These are phyloP conservation scores for Harrya chromipes DNA, from an alignment of 768 basidiomycete species.

Conservation along the genomic window DNA sequence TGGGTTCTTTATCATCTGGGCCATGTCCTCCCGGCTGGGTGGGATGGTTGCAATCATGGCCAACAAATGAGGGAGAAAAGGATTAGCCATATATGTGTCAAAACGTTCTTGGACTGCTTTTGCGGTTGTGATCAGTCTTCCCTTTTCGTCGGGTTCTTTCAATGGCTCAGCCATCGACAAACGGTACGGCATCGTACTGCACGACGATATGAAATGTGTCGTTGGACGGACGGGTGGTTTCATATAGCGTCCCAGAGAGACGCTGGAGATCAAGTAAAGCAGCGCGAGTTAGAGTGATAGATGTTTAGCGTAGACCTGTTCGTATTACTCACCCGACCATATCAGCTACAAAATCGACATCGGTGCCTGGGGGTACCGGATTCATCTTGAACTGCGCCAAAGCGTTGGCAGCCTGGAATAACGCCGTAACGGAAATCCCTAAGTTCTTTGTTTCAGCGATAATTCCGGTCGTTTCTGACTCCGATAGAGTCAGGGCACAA, in stretches of 20 bases:
- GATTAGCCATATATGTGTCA: constrained; percentile 10
- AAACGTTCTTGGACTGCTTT: constrained; percentile 12
- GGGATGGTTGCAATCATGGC: background rate
- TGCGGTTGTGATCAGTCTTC: constrained; percentile 12
- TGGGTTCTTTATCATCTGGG: background rate
- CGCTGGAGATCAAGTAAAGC: background rate
- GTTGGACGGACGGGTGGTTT: constrained; percentile 14
- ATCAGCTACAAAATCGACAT: constrained; percentile 12
- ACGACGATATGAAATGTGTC: constrained; percentile 18
- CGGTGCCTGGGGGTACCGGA: constrained; percentile 9
- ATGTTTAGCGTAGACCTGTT: no score
- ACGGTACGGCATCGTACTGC: constrained; percentile 5
- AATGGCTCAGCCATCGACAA: constrained; percentile 12
- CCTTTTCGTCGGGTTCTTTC: constrained; percentile 9
- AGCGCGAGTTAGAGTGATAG: background rate
- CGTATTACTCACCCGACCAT: constrained; percentile 10
- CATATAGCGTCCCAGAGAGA: constrained; percentile 13
- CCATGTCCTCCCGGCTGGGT: background rate
- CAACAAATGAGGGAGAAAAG: constrained; percentile 12
- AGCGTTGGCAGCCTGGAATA: constrained; percentile 25
- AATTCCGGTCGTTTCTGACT: constrained; percentile 12
- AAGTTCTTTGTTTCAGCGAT: constrained; percentile 5
- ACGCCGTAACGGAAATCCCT: constrained; percentile 10
- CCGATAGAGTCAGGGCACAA: background rate
- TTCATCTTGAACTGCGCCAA: constrained; percentile 24